Evolutionary conservation across 2,329 filamentous ascomycete genomes (phyloP), one percentile per base, ranked within the genome.

Genomic region (Penicillium sp.): DNA sequence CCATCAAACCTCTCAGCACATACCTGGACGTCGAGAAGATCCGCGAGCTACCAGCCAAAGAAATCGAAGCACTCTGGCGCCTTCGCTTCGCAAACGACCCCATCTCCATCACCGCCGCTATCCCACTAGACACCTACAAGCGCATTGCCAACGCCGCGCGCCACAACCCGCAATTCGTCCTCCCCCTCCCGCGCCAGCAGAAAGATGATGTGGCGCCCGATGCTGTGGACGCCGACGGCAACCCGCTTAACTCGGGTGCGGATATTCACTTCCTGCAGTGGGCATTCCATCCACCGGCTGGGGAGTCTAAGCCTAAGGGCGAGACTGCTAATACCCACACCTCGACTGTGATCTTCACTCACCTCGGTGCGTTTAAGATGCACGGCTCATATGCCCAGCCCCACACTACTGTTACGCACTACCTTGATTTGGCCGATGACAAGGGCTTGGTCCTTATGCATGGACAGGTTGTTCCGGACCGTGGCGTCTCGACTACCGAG

Each of bases 261-360:
- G 93, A 97, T 71, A 90, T 98, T 40, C 93, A 98, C 72, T 95
- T 95, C 70, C 73, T 98, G 54, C 92, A 98, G 72, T 98, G 95
- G 89, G 88, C 87, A 0, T 96, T 95, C 71, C 91, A 95, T 52
- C 79, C 83, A 0, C 75, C 78, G 2, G 72, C 78, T 1, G 64
- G 62, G 18, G 53, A 60, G 5, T 57, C 63, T 15, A 42, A 57
- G 5, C 47, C 63, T 1, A 52, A 61, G 3, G 54, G 45, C 4
- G 51, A 58, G 4, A 80, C 74, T 28, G 73, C 71, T 20, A 74
- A 75, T 49, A 80, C 78, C 15, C 73, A 79, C 52, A 86, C 83
- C 3, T 82, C 81, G 51, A 89, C 87, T 0, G 85, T 97, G 5
- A 83, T 98, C 29, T 97, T 98, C 74, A 98, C 93, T 0, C 88